These are phyloP conservation scores for Fusarium sp. DNA, from an alignment of 2,329 filamentous ascomycete genomes.

Conservation along the genomic window DNA sequence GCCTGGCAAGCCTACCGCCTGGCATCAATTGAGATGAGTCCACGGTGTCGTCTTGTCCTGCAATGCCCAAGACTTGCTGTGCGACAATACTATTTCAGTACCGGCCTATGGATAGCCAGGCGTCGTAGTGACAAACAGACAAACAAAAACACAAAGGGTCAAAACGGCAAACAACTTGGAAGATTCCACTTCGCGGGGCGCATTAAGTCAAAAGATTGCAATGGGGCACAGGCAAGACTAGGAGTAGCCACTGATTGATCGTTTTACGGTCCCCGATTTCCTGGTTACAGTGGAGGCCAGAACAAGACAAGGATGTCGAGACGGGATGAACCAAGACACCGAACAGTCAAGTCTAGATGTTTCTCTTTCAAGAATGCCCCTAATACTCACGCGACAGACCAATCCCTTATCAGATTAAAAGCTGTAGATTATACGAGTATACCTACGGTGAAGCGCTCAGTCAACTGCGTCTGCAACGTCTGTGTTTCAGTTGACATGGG, in stretches of 20 bases:
- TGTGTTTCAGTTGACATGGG: neutral
- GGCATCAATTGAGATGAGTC: neutral
- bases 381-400: neutral
- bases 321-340: conserved; percentile 1
- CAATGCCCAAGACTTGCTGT: neutral
- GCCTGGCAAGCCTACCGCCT: neutral
- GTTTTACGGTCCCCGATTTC: neutral
- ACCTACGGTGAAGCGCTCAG: neutral
- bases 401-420: neutral
- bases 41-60: rapidly evolving
- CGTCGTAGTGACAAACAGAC: neutral
- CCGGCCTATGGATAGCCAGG: too few species aligned
- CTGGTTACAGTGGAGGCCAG: neutral
- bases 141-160: neutral
- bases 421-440: neutral
- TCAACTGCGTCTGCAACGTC: neutral
- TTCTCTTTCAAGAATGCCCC: neutral
- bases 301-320: neutral
- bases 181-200: neutral
- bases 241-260: neutral
- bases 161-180: neutral
- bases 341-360: neutral
- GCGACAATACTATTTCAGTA: rapidly evolving
- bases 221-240: neutral
- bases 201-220: neutral